Base-by-base conservation (phyloP, 805 yeast genomes). In the Candida suzukii region DNA sequence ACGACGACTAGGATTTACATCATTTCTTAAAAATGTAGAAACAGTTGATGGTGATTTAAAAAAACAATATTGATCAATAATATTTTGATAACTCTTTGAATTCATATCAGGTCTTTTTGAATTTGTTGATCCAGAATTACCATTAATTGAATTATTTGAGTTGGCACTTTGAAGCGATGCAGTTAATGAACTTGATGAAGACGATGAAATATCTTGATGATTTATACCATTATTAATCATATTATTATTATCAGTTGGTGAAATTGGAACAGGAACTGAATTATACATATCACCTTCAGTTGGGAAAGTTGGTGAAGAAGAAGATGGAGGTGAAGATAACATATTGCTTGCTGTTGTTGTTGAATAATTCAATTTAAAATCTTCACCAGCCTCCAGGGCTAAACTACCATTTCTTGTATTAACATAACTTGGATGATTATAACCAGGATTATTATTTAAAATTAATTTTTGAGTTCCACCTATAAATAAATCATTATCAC, bases 31-130 rank as follows among this genome's bases (percentile, higher is more conserved):
- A 42, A 58, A 51, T 13, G 65, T 54, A 1, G 64, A 57, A 2
- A 61, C 60, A 1, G 65, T 55, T 8, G 54, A 52, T 11, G 67
- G 66, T 8, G 71, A 58, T 44, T 67, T 61, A 50, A 73, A 80
- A 50, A 80, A 80, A 48, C 87, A 80, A 51, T 76, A 80, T 24
- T 74, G 70, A 38, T 78, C 78, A 39, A 80, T 57, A 18, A 80
- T 57, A 43, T 78, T 76, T 47, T 73, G 71, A 51, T 80, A 80
- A 1, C 78, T 64, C 49, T 71, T 68, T 5, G 82, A 70, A 48
- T 75, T 67, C 40, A 73, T 58, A 13, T 57, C 50, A 2, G 71
- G 69, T 40, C 60, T 27, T 28, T 27, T 56, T 22, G 41, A 22
- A 34, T 9, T 5, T 20, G 26, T 10, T 10, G 25, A 14, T 13